Base-by-base conservation (phyloP, 2,329 filamentous ascomycete genomes). In the Talaromyces amestolkiae region DNA sequence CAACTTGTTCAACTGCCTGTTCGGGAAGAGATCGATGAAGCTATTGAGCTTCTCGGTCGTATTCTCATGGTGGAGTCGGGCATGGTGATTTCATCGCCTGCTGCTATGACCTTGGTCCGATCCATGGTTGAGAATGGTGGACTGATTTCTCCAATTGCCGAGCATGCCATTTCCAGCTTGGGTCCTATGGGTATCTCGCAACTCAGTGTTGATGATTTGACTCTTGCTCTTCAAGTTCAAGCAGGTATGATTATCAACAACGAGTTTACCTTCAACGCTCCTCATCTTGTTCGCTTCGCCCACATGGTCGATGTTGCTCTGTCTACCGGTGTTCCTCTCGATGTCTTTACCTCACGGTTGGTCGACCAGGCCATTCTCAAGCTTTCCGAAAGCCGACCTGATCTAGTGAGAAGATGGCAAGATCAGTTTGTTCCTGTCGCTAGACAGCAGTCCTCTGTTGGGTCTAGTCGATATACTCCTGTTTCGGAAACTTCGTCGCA, bases 1-100 rank as follows among this genome's bases (percentile, higher is more conserved):
- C 77, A 82, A 24, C 73, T 76, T 56, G 76, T 78, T 45, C 80
- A 79, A 69, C 78, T 80, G 65, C 86, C 92, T 66, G 78, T 90
- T 58, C 82, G 84, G 37, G 91, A 95, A 71, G 91, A 96, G 79
- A 89, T 97, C 67, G 93, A 96, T 69, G 94, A 97, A 77, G 92
- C 89, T 39, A 84, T 91, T 66, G 89, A 95, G 67, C 91, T 89
- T 67, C 83, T 89, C 68, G 85, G 85, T 63, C 81, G 81, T 58
- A 83, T 87, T 71, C 51, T 67, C 41, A 80, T 88, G 71, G 80
- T 83, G 67, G 82, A 84, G 73, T 81, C 79, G 67, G 81, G 81
- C 64, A 78, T 81, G 65, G 75, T 83, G 45, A 77, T 86, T 60
- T 82, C 84, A 41, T 78, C 85, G 56, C 81, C 83, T 68, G 83